Evolutionary conservation across 148 eudicot species (phyloP).

Genomic region (Talinum fruticosum): DNA sequence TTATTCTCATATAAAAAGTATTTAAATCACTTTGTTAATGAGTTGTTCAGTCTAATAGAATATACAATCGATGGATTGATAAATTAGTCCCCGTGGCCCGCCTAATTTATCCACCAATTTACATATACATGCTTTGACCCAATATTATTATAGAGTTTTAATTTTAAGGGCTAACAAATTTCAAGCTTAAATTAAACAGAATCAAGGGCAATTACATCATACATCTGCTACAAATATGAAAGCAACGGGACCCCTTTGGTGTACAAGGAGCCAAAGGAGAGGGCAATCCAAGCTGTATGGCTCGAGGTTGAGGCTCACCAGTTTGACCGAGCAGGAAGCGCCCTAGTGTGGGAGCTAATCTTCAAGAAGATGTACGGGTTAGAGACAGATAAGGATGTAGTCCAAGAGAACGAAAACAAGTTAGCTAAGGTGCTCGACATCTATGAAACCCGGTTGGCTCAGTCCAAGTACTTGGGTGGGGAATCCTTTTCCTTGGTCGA

Average conservation of each 20-base stretch:
- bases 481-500: conserved; percentile 57
- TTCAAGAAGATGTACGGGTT: conserved; percentile 33
- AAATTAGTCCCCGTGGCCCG: too few relatives aligned
- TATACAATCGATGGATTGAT: too few relatives aligned
- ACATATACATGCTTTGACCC: too few relatives aligned
- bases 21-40: too few relatives aligned
- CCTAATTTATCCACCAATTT: too few relatives aligned
- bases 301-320: conserved; percentile 60
- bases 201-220: conserved; percentile 62
- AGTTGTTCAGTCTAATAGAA: too few relatives aligned
- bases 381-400: conserved; percentile 31
- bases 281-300: conserved; percentile 46
- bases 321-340: conserved; percentile 39
- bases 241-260: conserved; percentile 42
- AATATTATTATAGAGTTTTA: too few relatives aligned
- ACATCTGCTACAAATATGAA: conserved; percentile 41
- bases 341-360: conserved; percentile 41
- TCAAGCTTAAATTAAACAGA: too few relatives aligned
- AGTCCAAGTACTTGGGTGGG: conserved; percentile 64
- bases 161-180: too few relatives aligned
- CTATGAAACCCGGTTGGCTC: conserved; percentile 51
- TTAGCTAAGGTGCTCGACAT: conserved; percentile 53
- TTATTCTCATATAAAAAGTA: too few relatives aligned
- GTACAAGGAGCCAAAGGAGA: conserved; percentile 32
- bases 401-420: conserved; percentile 38